phyloP scores from a whole-genome alignment of 2,329 filamentous ascomycete genomes.

The Apiospora aurea region DNA sequence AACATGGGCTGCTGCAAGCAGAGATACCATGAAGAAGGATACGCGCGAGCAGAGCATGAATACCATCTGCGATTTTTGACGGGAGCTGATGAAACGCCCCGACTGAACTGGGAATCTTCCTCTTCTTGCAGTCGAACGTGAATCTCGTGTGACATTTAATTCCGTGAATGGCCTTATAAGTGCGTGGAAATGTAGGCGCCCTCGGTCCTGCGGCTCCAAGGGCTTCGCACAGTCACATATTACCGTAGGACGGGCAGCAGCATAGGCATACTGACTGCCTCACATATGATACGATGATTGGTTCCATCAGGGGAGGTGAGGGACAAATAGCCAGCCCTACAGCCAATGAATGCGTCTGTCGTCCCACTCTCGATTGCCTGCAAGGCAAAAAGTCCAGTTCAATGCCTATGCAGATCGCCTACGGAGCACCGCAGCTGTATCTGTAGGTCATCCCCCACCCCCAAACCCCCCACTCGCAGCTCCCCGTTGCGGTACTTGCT shows the following conservation, averaged over 20 bases:
- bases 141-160: not conserved
- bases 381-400: too few relatives aligned
- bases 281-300: not conserved
- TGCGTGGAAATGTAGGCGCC: not conserved
- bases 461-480: not conserved
- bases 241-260: too few relatives aligned
- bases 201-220: not conserved
- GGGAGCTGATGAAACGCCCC: not conserved
- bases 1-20: not conserved
- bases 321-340: not conserved
- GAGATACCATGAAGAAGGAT: not conserved
- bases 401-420: not conserved
- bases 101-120: not conserved
- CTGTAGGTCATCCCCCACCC: not conserved
- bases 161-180: not conserved
- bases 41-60: not conserved
- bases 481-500: slow-evolving; percentile 1
- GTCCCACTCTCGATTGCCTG: too few relatives aligned
- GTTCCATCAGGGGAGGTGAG: too few relatives aligned
- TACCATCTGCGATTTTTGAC: not conserved
- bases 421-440: not conserved
- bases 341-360: too few relatives aligned
- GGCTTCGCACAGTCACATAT: not conserved
- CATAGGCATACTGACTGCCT: too few relatives aligned
- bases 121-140: not conserved